phyloP scores from a whole-genome alignment of 495 filamentous ascomycete genomes.

The Penicillium odoratum region DNA sequence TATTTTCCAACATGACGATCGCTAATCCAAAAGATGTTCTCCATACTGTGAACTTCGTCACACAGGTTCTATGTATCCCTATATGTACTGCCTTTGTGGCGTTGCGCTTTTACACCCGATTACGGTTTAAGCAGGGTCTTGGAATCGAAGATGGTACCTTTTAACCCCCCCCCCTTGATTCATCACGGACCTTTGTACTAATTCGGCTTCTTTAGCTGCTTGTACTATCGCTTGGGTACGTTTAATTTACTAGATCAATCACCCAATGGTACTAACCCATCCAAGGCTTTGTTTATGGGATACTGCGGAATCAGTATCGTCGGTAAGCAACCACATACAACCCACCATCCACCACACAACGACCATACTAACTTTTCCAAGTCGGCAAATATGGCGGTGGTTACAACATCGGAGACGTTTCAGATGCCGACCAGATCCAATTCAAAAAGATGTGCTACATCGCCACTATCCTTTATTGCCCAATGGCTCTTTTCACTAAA shows the following conservation, averaged over 20 bases:
- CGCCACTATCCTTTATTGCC: conserved; percentile 48
- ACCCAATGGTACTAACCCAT: background rate
- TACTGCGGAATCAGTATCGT: conserved; percentile 40
- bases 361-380: conserved; percentile 12
- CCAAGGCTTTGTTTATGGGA: conserved; percentile 35
- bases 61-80: conserved; percentile 47
- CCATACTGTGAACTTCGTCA: conserved; percentile 41
- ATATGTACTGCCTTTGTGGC: conserved; percentile 40
- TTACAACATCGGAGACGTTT: conserved; percentile 31
- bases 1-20: conserved; percentile 1
- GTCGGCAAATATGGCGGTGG: conserved; percentile 43
- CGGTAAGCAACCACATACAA: conserved; percentile 20
- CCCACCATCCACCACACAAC: background rate
- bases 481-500: conserved; percentile 48
- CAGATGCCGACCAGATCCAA: conserved; percentile 13
- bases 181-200: conserved; percentile 10
- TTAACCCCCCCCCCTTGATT: background rate
- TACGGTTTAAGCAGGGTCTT: conserved; percentile 35
- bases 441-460: conserved; percentile 45
- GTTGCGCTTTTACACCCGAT: conserved; percentile 39
- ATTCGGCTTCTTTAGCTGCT: conserved; percentile 23
- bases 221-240: conserved; percentile 40
- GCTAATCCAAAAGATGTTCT: conserved; percentile 35
- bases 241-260: background rate
- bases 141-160: conserved; percentile 46